phyloP scores from a whole-genome alignment of 768 basidiomycete genomes.

The Leccinum uliginosum region DNA sequence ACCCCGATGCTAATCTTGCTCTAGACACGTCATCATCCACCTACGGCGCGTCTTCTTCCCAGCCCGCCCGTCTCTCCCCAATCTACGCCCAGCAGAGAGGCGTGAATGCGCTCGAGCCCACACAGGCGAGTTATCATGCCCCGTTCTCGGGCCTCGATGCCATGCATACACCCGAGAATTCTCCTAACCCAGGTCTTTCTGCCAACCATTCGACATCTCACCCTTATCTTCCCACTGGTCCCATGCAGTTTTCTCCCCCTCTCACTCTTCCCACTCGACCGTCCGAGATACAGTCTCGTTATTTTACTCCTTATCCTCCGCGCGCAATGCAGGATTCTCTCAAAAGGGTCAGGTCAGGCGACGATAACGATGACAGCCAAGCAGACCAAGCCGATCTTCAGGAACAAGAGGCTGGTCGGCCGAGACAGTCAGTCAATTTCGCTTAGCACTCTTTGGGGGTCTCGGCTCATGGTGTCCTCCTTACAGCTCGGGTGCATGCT shows the following conservation, averaged over 20 bases:
- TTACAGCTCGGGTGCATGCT: slow-evolving; percentile 55
- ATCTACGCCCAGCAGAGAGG: slow-evolving; percentile 12
- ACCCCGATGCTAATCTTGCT: slow-evolving; percentile 1
- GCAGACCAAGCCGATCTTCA: slow-evolving; percentile 19
- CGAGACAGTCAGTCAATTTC: slow-evolving; percentile 20
- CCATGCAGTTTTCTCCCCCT: slow-evolving; percentile 30
- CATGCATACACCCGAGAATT: slow-evolving; percentile 9
- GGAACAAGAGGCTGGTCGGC: slow-evolving; percentile 18
- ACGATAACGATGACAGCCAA: slow-evolving; percentile 15
- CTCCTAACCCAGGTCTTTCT: slow-evolving; percentile 7
- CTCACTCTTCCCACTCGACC: slow-evolving; percentile 26
- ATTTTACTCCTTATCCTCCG: slow-evolving; percentile 11
- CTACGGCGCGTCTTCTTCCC: slow-evolving; percentile 9
- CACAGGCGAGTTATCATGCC: slow-evolving; percentile 15
- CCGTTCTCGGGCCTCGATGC: slow-evolving; percentile 8
- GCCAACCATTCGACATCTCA: slow-evolving; percentile 5
- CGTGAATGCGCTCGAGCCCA: slow-evolving; percentile 7
- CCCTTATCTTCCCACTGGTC: slow-evolving; percentile 19
- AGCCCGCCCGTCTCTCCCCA: slow-evolving; percentile 7
- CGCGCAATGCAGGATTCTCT: background rate
- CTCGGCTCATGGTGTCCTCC: slow-evolving; percentile 3
- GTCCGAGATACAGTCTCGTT: slow-evolving; percentile 28
- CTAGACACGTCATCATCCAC: slow-evolving; percentile 15
- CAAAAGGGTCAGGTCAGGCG: slow-evolving; percentile 22
- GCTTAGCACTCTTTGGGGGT: background rate